Evolutionary conservation across 2,329 filamentous ascomycete genomes (phyloP), one percentile per base, ranked within the genome.

Genomic region (Aureobasidium sp.): DNA sequence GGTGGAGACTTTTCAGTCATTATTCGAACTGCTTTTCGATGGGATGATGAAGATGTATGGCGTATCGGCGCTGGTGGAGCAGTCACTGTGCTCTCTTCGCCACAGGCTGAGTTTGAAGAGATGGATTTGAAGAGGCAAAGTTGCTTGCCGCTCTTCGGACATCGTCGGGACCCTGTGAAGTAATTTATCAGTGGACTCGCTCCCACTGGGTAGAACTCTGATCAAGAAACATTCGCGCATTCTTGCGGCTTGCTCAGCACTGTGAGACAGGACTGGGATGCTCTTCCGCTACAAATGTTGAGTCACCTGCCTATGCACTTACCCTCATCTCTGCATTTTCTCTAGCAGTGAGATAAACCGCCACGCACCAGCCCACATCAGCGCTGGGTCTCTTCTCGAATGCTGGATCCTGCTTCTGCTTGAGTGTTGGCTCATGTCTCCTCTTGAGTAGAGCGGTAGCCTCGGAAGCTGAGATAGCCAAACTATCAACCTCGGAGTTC

Each of bases 1-100:
- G 84, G 84, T 7, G 92, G 90, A 0, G 92, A 96, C 74, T 97
- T 93, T 81, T 94, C 89, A 66, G 94, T 97, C 20, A 87, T 92
- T 1, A 97, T 97, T 65, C 82, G 93, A 27, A 92, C 87, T 52
- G 83, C 92, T 69, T 92, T 93, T 68, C 79, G 81, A 44, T 90
- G 85, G 83, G 85, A 87, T 64, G 83, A 86, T 51, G 67, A 75
- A 51, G 78, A 76, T 24, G 76, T 80, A 27, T 97, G 93, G 93
- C 84, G 84, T 44, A 85, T 97, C 41, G 93, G 92, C 5, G 93
- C 93, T 6, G 94, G 93, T 0, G 94, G 93, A 1, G 93, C 93
- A 0, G 86, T 97, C 17, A 97, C 93, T 1, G 87, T 86, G 27
- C 79, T 96, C 63, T 96, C 92, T 72, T 90, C 88, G 2, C 80